phyloP scores from a whole-genome alignment of 2,329 filamentous ascomycete species.

The Neoarthrinium moseri region DNA sequence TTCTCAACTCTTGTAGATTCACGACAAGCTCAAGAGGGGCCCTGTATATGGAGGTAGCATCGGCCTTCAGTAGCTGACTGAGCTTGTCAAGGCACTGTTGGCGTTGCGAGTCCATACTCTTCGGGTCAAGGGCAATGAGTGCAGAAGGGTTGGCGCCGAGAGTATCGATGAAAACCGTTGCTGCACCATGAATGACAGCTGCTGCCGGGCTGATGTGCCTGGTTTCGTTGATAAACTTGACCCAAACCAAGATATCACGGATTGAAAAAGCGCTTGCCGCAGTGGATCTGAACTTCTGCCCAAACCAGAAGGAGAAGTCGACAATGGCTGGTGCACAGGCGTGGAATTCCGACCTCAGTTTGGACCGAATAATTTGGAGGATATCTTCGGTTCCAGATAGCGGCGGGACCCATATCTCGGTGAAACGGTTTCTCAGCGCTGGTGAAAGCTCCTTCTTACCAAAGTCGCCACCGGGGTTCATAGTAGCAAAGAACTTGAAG shows the following conservation, averaged over 20 bases:
- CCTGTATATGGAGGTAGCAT: slow-evolving; percentile 67
- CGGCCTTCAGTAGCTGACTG: slow-evolving; percentile 59
- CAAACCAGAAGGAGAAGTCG: slow-evolving; percentile 91
- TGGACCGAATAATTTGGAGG: slow-evolving; percentile 78
- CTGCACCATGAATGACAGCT: slow-evolving; percentile 75
- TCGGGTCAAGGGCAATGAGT: slow-evolving; percentile 69
- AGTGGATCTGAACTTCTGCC: slow-evolving; percentile 72
- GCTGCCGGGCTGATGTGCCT: slow-evolving; percentile 37
- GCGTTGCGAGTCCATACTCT: slow-evolving; percentile 70
- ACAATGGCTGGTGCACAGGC: slow-evolving; percentile 70
- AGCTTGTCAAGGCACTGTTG: slow-evolving; percentile 72
- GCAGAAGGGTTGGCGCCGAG: slow-evolving; percentile 93
- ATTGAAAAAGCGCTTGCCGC: slow-evolving; percentile 80
- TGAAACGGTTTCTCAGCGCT: slow-evolving; percentile 92
- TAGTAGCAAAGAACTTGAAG: slow-evolving; percentile 96
- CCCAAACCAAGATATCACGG: slow-evolving; percentile 89
- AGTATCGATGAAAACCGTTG: slow-evolving; percentile 94
- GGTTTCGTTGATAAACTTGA: slow-evolving; percentile 81
- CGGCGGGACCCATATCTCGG: slow-evolving; percentile 96
- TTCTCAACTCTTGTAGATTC: slow-evolving; percentile 52
- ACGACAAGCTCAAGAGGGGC: slow-evolving; percentile 58
- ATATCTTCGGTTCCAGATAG: slow-evolving; percentile 84
- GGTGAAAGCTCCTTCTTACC: slow-evolving; percentile 97
- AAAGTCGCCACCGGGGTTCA: slow-evolving; percentile 99
- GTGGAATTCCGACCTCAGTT: slow-evolving; percentile 58